Conservation (phyloP, 1,284 basidiomycete species). For the Agaricales sp. region DNA sequence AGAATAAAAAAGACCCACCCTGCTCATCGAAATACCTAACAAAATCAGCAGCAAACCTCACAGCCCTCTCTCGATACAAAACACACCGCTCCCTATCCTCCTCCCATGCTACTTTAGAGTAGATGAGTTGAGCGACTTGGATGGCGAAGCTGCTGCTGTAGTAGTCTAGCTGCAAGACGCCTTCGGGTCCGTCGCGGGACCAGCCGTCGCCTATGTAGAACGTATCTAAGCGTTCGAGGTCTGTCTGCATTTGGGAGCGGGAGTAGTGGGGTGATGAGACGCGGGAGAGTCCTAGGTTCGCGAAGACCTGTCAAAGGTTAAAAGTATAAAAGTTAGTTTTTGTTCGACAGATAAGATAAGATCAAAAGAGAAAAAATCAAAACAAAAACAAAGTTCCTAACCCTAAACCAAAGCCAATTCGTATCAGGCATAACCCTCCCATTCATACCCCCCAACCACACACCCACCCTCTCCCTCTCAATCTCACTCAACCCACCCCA, state of each 20-base stretch:
- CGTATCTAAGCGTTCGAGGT: constrained; percentile 69
- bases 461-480: constrained; percentile 47
- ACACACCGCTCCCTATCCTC: constrained; percentile 57
- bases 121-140: constrained; percentile 64
- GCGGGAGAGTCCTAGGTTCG: constrained; percentile 62
- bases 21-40: constrained; percentile 68
- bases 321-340: constrained; percentile 1
- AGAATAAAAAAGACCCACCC: constrained; percentile 27
- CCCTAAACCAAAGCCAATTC: constrained; percentile 78
- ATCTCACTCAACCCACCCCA: constrained; percentile 27
- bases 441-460: constrained; percentile 68
- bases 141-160: constrained; percentile 76
- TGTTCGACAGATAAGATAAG: no score
- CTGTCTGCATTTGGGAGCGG: constrained; percentile 53
- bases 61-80: constrained; percentile 54
- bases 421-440: constrained; percentile 67
- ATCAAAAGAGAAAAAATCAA: no score
- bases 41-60: constrained; percentile 58
- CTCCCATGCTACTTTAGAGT: constrained; percentile 54
- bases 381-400: constrained; percentile 19
- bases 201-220: constrained; percentile 72
- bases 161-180: constrained; percentile 71
- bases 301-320: constrained; percentile 42
- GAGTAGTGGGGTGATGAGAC: constrained; percentile 52
- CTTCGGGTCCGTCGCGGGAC: constrained; percentile 70